Evolutionary conservation across 1,284 basidiomycete species (phyloP).

Genomic region (Cutaneotrichosporon mucoides): DNA sequence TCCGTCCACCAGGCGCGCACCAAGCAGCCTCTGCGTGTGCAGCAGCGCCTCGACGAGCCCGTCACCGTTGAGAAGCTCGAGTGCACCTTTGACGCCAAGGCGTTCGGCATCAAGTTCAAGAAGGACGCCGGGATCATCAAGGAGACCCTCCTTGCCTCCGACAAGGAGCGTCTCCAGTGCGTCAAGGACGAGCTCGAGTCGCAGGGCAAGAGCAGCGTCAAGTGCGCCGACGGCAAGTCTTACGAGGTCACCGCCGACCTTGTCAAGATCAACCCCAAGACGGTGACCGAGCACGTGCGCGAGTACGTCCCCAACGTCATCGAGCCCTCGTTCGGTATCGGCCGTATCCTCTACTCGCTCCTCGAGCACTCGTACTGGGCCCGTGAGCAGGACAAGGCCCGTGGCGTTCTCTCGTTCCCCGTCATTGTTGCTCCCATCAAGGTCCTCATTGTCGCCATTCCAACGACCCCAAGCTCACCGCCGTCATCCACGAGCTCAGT

Average conservation of each 20-base stretch:
- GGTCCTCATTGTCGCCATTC: conserved; percentile 95
- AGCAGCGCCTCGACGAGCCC: conserved; percentile 79
- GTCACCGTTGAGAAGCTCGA: conserved; percentile 69
- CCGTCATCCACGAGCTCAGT: conserved; percentile 86
- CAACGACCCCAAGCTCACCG: conserved; percentile 76
- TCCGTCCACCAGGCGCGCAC: conserved; percentile 58
- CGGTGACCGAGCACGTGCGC: conserved; percentile 87
- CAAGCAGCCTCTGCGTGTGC: conserved; percentile 69
- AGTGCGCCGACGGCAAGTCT: conserved; percentile 60
- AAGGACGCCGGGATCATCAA: conserved; percentile 72
- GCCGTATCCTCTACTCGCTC: conserved; percentile 89
- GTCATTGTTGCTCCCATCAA: conserved; percentile 92
- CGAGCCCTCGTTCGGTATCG: conserved; percentile 97
- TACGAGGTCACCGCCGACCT: conserved; percentile 72
- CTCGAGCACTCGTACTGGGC: conserved; percentile 97
- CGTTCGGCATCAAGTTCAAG: conserved; percentile 84
- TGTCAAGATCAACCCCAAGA: conserved; percentile 72
- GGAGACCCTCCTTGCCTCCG: conserved; percentile 64
- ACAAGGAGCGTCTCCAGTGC: conserved; percentile 64
- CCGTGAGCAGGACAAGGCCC: conserved; percentile 82
- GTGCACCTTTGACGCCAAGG: conserved; percentile 80
- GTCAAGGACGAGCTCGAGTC: conserved; percentile 66
- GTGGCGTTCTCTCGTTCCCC: conserved; percentile 85
- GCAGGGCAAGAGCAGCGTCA: conserved; percentile 41
- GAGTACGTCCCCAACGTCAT: conserved; percentile 98